Base-by-base conservation (phyloP, 148 eudicot genomes). In the Rhododendron ferrugineum region DNA sequence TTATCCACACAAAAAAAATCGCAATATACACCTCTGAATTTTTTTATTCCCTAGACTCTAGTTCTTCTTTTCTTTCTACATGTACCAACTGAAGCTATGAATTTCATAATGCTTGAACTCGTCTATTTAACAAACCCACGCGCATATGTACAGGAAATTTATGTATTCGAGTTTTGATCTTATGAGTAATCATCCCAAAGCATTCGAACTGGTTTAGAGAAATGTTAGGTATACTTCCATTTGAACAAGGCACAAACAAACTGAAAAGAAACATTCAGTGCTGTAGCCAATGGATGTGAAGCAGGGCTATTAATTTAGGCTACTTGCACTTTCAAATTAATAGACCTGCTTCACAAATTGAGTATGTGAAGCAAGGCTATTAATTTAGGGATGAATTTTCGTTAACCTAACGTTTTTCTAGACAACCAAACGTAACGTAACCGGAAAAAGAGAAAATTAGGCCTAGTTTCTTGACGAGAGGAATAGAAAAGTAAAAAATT, bases 11-110 rank as follows among this genome's bases (percentile, higher is more conserved):
- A n/a, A n/a, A n/a, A 42, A 0, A 26, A 18, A 23, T 11, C n/a
- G 3, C 10, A 23, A 23, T 44, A 78, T 22, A 4, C 14, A 46
- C 7, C 30, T 47, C 22, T n/a, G 6, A 4, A 6, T 18, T 56
- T 56, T 56, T 58, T 20, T 58, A 20, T 20, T 58, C 23, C 3
- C 22, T 20, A 18, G 64, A 4, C 23, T 18, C 22, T 20, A 18
- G 64, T 18, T 58, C 22, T 58, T 20, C 2, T 32, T 79, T 79
- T 47, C 15, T 47, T 18, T 79, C 49, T 77, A 22, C 80, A 76
- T 82, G 50, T 32, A 73, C 28, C n/a, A 49, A n/a, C 32, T 73
- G 56, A 84, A 84, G 74, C 80, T 11, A 30, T 79, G 54, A 79
- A 40, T 13, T 79, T 47, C 36, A 47, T 46, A 49, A 84, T 20